Conservation (phyloP, 192 early-diverging fungal species). For the Mycoemilia scoparia region DNA sequence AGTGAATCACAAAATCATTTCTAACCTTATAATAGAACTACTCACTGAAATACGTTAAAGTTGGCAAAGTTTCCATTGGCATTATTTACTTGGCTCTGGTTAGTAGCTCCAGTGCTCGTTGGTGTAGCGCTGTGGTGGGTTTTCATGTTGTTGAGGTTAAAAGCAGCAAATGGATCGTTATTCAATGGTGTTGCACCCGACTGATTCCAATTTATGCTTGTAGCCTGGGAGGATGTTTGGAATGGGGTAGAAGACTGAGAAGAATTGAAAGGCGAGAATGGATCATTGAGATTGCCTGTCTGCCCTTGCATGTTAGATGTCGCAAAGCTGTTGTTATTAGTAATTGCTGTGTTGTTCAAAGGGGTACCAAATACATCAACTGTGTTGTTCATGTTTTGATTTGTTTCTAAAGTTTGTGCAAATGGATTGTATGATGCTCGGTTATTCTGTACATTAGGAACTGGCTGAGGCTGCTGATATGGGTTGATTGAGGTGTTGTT, state of each 20-base stretch:
- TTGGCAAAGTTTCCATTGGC: conserved; percentile 23
- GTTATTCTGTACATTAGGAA: neutral
- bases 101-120: conserved; percentile 1
- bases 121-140: neutral
- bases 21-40: neutral
- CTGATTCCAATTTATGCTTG: no score
- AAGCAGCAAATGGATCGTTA: neutral
- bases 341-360: no score
- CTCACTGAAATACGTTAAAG: conserved; percentile 15
- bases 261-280: neutral
- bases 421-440: no score
- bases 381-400: no score
- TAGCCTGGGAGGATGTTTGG: no score
- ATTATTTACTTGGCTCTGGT: conserved; percentile 1
- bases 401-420: neutral
- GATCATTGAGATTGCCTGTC: neutral
- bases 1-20: conserved; percentile 1
- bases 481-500: no score
- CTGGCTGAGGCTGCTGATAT: neutral
- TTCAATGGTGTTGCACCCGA: no score
- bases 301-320: neutral
- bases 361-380: no score
- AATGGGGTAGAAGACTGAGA: neutral
- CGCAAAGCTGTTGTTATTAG: no score
- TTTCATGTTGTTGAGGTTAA: conserved; percentile 2